Conservation (phyloP, 176 grass and related monocot genomes). For the Hyparrhenia diplandra region DNA sequence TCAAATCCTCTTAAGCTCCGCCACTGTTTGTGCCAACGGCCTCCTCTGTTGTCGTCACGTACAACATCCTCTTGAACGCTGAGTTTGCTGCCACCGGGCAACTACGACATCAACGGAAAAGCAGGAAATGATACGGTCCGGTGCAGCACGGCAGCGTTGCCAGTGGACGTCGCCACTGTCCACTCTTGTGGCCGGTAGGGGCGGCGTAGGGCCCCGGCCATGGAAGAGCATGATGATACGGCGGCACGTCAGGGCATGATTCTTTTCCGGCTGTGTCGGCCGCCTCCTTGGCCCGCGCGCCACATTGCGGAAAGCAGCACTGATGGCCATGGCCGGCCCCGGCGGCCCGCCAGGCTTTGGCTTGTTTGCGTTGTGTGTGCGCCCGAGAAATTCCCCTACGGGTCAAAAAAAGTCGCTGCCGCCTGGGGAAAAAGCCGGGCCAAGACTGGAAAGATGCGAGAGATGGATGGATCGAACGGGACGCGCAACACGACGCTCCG, state of each 20-base stretch:
- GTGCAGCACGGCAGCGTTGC: neutral
- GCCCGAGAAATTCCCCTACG: constrained; percentile 13
- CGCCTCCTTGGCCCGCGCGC: constrained; percentile 3
- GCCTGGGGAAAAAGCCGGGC: neutral
- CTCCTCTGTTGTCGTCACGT: neutral
- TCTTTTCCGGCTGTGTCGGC: neutral
- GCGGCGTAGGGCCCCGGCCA: neutral
- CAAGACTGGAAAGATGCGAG: neutral
- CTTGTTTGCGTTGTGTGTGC: neutral
- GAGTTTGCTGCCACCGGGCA: neutral
- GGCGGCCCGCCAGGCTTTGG: neutral
- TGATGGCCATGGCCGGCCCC: neutral
- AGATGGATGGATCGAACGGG: neutral
- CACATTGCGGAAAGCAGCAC: constrained; percentile 15
- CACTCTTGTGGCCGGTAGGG: neutral
- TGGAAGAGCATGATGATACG: neutral
- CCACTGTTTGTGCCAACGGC: too few species aligned
- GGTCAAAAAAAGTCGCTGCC: neutral
- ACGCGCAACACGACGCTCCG: neutral
- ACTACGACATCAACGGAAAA: neutral
- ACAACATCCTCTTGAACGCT: too few species aligned
- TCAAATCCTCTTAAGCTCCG: too few species aligned
- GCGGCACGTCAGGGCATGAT: neutral
- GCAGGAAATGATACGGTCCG: neutral
- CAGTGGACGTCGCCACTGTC: neutral